Conservation (phyloP, 306 rosid genomes). For the Hylodesmum podocarpum region DNA sequence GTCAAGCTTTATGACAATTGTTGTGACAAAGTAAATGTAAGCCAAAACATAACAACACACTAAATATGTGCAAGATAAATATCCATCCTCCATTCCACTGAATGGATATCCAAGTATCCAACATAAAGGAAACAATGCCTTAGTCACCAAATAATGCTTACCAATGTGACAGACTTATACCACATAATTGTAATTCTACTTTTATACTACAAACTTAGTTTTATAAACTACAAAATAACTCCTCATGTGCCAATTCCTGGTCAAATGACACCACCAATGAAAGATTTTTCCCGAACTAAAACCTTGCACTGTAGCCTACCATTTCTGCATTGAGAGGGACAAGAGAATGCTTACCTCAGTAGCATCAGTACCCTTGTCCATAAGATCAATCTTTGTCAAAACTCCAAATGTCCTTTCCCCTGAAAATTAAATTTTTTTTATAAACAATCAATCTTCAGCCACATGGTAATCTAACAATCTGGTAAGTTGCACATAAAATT, state of each 20-base stretch:
- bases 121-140: neutral
- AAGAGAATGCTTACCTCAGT: conserved; percentile 67
- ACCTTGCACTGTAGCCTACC: neutral
- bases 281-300: neutral
- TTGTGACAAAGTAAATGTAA: neutral
- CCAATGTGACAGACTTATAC: neutral
- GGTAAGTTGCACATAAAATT: neutral
- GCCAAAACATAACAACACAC: neutral
- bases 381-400: conserved; percentile 96
- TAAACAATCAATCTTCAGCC: conserved; percentile 12
- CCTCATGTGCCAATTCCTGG: neutral
- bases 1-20: neutral
- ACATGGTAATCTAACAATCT: conserved; percentile 13
- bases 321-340: conserved; percentile 21
- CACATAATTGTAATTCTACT: conserved; percentile 1
- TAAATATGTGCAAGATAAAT: neutral
- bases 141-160: conserved; percentile 15
- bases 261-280: neutral
- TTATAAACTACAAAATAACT: neutral
- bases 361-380: conserved; percentile 99
- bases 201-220: neutral
- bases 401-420: conserved; percentile 98
- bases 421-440: conserved; percentile 36
- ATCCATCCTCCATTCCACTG: neutral
- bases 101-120: conserved; percentile 11